These are phyloP conservation scores for Coemansia furcata DNA, from an alignment of 192 early-diverging fungal species.

Conservation along the genomic window DNA sequence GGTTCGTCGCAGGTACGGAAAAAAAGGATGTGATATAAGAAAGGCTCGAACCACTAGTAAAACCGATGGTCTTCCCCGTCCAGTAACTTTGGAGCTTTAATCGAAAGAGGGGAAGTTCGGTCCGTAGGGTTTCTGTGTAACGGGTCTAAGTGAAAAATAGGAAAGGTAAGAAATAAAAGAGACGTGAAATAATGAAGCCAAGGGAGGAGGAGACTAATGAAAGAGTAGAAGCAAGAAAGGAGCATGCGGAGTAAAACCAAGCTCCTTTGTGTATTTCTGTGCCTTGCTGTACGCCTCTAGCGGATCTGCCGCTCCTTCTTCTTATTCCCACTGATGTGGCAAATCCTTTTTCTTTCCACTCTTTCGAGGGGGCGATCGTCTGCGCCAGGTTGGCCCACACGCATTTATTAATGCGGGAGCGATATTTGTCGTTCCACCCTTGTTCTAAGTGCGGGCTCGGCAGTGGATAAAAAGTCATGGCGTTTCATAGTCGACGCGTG, in stretches of 20 bases:
- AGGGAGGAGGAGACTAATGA: background rate
- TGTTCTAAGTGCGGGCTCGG: background rate
- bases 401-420: background rate
- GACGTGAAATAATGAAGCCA: background rate
- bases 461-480: background rate
- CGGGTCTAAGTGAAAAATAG: constrained; percentile 2
- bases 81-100: background rate
- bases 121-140: no score
- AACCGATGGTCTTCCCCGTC: background rate
- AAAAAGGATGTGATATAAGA: background rate
- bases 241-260: constrained; percentile 1
- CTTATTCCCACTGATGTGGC: background rate
- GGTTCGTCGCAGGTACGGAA: background rate
- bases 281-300: no score
- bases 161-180: background rate
- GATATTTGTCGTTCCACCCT: background rate
- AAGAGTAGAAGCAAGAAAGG: constrained; percentile 4
- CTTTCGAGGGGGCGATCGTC: background rate
- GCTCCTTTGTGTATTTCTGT: background rate
- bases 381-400: background rate
- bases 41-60: background rate
- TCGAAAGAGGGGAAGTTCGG: no score
- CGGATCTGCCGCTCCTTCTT: background rate
- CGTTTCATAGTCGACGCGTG: background rate
- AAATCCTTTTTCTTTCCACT: background rate